Percentiles rank a stretch among this genome's conserved stretches.
Evolutionary conservation across 768 basidiomycete genomes (phyloP).

Genomic region (Naganishia randhawae): DNA sequence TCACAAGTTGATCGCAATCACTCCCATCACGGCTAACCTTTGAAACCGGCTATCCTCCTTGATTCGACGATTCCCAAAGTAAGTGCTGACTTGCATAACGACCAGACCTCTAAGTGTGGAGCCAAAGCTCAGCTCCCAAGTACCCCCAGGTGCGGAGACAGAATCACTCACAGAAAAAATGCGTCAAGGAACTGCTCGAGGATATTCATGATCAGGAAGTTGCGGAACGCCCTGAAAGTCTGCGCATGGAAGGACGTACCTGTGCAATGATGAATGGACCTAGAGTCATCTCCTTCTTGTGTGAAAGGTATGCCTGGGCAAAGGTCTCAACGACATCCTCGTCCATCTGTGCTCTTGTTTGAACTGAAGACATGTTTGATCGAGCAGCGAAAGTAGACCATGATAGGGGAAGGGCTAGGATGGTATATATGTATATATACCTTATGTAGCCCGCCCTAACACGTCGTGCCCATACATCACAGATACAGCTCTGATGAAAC

Average conservation of each 20-base stretch:
- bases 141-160: neutral
- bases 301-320: constrained; percentile 3
- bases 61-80: neutral
- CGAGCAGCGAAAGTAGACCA: neutral
- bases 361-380: neutral
- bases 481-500: neutral
- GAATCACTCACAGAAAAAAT: constrained; percentile 6
- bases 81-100: constrained; percentile 21
- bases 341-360: neutral
- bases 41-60: neutral
- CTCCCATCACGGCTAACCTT: neutral
- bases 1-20: constrained; percentile 9
- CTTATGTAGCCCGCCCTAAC: neutral
- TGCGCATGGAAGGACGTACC: neutral
- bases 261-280: constrained; percentile 24
- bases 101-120: constrained; percentile 2
- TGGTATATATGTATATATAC: neutral
- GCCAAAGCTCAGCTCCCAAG: neutral
- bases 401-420: neutral
- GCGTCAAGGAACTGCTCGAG: constrained; percentile 21
- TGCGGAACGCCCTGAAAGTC: neutral
- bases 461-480: neutral
- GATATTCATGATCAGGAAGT: neutral
- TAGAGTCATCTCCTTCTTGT: constrained; percentile 15
- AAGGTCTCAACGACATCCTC: neutral